These are phyloP conservation scores for Penicillium sp. DNA, from an alignment of 2,329 filamentous ascomycete genomes.

Conservation along the genomic window DNA sequence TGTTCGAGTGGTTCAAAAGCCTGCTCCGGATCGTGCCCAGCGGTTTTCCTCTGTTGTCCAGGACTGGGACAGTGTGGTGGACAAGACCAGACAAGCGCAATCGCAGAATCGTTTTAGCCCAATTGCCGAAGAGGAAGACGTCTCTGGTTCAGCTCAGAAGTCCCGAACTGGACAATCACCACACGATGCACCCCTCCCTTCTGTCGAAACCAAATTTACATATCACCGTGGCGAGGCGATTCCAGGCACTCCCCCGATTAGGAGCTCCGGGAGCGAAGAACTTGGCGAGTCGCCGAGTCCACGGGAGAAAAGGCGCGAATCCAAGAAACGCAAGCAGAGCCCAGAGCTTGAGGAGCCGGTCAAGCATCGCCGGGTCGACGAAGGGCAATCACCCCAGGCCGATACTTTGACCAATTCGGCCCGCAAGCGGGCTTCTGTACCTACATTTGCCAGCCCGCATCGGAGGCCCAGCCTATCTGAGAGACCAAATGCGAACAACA, in stretches of 20 bases:
- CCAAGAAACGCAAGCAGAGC: conserved; percentile 34
- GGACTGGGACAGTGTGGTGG: conserved; percentile 38
- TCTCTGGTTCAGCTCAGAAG: background rate
- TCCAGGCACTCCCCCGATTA: conserved; percentile 21
- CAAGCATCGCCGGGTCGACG: background rate
- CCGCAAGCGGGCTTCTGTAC: background rate
- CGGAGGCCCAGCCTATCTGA: background rate
- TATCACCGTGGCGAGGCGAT: conserved; percentile 15
- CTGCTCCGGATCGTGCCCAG: conserved; percentile 24
- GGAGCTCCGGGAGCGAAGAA: conserved; percentile 32
- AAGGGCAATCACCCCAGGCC: background rate
- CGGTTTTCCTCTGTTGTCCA: conserved; percentile 41
- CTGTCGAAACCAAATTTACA: conserved; percentile 25
- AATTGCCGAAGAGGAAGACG: conserved; percentile 17
- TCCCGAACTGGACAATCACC: background rate
- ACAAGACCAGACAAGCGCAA: conserved; percentile 17
- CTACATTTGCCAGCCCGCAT: background rate
- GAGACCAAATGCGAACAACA: background rate
- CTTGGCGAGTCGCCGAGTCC: conserved; percentile 26
- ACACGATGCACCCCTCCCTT: conserved; percentile 31
- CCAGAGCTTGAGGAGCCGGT: conserved; percentile 4
- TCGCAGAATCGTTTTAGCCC: conserved; percentile 14
- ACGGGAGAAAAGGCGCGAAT: background rate
- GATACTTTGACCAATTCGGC: background rate
- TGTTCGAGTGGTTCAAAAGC: conserved; percentile 41